Base-by-base conservation (phyloP, 768 basidiomycete species). In the Mycena galericulata region DNA sequence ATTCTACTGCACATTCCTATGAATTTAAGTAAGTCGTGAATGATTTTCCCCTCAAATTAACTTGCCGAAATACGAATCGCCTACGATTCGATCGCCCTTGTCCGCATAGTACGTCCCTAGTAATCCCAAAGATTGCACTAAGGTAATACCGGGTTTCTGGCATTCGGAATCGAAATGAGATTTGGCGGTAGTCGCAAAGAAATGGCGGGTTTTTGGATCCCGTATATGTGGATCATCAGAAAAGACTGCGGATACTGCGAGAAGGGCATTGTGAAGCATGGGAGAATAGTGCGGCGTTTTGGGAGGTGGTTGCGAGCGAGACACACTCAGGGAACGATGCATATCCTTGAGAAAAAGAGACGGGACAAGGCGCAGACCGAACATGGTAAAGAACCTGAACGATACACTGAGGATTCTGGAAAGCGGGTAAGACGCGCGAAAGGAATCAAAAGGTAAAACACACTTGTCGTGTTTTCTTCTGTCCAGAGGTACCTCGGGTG, bases 201-300 rank as follows among this genome's bases (percentile, higher is more conserved):
- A 59, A 5, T 41, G 53, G 36, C 75, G 60, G 6, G 72, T 46
- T 38, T 60, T 69, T 27, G 18, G 50, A 14, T 74, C 72, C 22
- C 66, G 62, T 4, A 76, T 38, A n/a, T 26, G 22, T 5, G 72
- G 69, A 40, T 76, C 55, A 34, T 72, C 71, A 9, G 75, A 76
- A 36, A 74, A 75, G 4, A 68, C 45, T 24, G 65, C 49, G 45
- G 67, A 57, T 4, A 72, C 11, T 9, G 71, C 65, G 22, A 88
- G 73, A 8, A 86, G 78, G 22, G 85, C 79, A 71, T 88, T 88
- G 78, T 88, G 87, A 10, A 87, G 78, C 78, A 87, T 81, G 0
- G 86, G 85, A 11, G 86, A 86, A 74, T 87, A 88, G 63, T 86
- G 81, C 20, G 80, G 73, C 8, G 78, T 76, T 54, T 75, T 78